Conservation (phyloP, 306 rosid species). For the Hylodesmum podocarpum region DNA sequence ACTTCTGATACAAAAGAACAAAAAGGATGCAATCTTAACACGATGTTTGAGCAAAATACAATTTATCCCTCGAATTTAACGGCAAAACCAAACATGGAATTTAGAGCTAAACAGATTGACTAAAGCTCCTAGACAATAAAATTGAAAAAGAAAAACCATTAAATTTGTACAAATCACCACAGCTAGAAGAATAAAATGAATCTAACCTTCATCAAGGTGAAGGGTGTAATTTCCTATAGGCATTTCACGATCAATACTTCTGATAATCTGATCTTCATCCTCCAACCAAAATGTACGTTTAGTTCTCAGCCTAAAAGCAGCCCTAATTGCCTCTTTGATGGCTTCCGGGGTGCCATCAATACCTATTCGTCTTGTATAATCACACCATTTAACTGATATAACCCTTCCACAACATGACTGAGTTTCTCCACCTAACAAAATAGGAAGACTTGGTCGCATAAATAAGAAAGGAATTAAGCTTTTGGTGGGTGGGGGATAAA, state of each 20-base stretch:
- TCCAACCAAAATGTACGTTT: slow-evolving; percentile 95
- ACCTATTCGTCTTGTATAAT: slow-evolving; percentile 86
- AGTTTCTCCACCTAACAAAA: slow-evolving; percentile 66
- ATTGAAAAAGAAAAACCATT: neutral
- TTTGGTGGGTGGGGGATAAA: neutral
- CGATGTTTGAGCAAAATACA: neutral
- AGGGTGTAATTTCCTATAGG: slow-evolving; percentile 91
- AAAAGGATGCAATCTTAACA: neutral
- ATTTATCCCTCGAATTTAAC: slow-evolving; percentile 1
- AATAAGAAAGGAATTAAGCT: slow-evolving; percentile 20
- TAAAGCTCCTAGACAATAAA: neutral
- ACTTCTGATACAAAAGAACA: neutral
- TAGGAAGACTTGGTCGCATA: slow-evolving; percentile 6
- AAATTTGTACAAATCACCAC: neutral
- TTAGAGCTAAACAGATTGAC: neutral
- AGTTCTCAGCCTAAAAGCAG: slow-evolving; percentile 90
- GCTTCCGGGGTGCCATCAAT: slow-evolving; percentile 88
- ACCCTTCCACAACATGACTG: slow-evolving; percentile 89
- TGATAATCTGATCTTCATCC: slow-evolving; percentile 89
- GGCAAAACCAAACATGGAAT: neutral
- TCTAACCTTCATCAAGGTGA: slow-evolving; percentile 86
- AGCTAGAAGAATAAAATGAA: slow-evolving; percentile 19
- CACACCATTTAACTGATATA: slow-evolving; percentile 92
- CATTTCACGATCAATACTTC: slow-evolving; percentile 95
- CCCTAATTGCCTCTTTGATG: slow-evolving; percentile 89